Evolutionary conservation across 2,329 filamentous ascomycete genomes (phyloP).

Genomic region (Cucurbitaria berberidis): DNA sequence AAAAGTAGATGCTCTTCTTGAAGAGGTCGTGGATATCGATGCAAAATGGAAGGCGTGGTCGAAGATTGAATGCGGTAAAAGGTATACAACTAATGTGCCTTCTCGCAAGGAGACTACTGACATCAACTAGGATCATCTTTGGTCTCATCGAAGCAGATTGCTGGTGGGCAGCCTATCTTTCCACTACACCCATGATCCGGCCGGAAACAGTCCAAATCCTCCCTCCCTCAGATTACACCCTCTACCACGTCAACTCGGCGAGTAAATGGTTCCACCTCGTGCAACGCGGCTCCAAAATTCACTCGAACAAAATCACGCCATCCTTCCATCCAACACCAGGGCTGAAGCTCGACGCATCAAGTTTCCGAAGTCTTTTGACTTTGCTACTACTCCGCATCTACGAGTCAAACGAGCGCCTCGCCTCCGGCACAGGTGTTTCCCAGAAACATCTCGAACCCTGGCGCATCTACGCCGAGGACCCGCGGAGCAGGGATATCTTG

Average conservation of each 20-base stretch:
- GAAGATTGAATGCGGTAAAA: slow-evolving; percentile 59
- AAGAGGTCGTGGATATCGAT: slow-evolving; percentile 54
- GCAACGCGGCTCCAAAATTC: slow-evolving; percentile 37
- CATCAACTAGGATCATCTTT: slow-evolving; percentile 48
- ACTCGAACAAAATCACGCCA: slow-evolving; percentile 41
- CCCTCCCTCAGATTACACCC: slow-evolving; percentile 53
- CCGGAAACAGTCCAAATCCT: slow-evolving; percentile 56
- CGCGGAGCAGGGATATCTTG: slow-evolving; percentile 51
- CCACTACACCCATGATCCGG: slow-evolving; percentile 54
- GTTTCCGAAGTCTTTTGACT: slow-evolving; percentile 40
- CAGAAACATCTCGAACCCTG: slow-evolving; percentile 44
- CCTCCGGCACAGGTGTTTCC: slow-evolving; percentile 24
- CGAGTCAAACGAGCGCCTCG: slow-evolving; percentile 44
- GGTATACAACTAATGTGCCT: slow-evolving; percentile 25
- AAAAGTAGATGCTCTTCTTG: slow-evolving; percentile 49
- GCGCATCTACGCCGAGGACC: slow-evolving; percentile 56
- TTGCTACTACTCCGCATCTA: slow-evolving; percentile 42
- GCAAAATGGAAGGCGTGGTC: slow-evolving; percentile 60
- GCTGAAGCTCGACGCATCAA: slow-evolving; percentile 38
- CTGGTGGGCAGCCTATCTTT: slow-evolving; percentile 57
- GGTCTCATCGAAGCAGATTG: slow-evolving; percentile 56
- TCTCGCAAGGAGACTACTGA: slow-evolving; percentile 9
- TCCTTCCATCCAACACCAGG: slow-evolving; percentile 42
- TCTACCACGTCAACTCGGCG: slow-evolving; percentile 52
- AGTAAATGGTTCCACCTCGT: slow-evolving; percentile 42